These are phyloP conservation scores for Stromatinia cepivora DNA, from an alignment of 2,329 filamentous ascomycete species.

Conservation along the genomic window DNA sequence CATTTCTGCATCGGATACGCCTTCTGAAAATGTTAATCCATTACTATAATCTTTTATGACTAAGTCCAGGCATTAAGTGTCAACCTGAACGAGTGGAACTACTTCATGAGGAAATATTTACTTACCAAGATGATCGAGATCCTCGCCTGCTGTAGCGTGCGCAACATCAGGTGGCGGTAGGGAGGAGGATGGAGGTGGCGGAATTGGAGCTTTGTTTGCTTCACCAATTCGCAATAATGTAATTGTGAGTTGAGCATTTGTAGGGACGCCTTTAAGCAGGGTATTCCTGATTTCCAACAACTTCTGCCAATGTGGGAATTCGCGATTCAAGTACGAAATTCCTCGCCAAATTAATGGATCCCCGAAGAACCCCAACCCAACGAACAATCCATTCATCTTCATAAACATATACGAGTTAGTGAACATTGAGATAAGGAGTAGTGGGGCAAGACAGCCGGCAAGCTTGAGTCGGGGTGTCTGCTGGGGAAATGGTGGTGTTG, in stretches of 20 bases:
- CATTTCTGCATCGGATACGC: constrained; percentile 37
- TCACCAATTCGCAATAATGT: constrained; percentile 82
- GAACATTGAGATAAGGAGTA: constrained; percentile 55
- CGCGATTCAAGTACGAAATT: constrained; percentile 58
- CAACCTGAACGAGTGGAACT: no score
- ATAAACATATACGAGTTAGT: constrained; percentile 59
- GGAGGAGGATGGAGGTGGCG: constrained; percentile 56
- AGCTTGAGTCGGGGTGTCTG: constrained; percentile 55
- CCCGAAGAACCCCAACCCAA: constrained; percentile 78
- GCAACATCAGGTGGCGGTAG: constrained; percentile 44
- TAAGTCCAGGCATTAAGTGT: no score
- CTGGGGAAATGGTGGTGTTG: constrained; percentile 61
- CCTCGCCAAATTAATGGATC: constrained; percentile 68
- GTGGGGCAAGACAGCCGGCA: constrained; percentile 52
- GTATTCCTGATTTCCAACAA: constrained; percentile 74
- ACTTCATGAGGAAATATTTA: constrained; percentile 31
- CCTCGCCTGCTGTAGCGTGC: constrained; percentile 49
- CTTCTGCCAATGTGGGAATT: constrained; percentile 72
- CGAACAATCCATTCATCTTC: constrained; percentile 64
- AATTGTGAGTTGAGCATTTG: constrained; percentile 79
- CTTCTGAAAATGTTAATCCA: constrained; percentile 32
- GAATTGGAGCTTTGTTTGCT: constrained; percentile 75
- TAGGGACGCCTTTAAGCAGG: constrained; percentile 77
- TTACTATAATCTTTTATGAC: no score
- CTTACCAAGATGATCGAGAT: constrained; percentile 53